phyloP scores from a whole-genome alignment of 2,329 filamentous ascomycete species.

The Nigrospora oryzae region DNA sequence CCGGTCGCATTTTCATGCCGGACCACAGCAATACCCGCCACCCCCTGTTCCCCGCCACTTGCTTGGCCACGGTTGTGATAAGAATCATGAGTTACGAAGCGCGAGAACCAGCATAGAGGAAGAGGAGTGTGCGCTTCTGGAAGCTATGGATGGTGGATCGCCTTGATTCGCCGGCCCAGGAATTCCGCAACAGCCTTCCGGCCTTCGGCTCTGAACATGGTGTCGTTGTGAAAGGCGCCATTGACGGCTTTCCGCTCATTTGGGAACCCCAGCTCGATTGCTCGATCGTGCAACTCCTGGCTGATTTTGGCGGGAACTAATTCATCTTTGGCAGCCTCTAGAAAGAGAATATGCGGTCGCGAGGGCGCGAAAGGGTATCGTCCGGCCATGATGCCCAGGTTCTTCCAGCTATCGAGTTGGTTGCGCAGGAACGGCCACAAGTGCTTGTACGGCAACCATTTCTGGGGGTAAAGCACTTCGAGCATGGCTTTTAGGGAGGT shows the following conservation, averaged over 20 bases:
- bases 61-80: too few relatives aligned
- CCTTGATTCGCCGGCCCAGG: slow-evolving; percentile 15
- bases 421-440: slow-evolving; percentile 67
- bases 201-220: slow-evolving; percentile 37
- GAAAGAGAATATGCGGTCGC: slow-evolving; percentile 34
- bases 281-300: slow-evolving; percentile 34
- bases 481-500: slow-evolving; percentile 65
- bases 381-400: slow-evolving; percentile 34
- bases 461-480: slow-evolving; percentile 64
- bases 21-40: too few relatives aligned
- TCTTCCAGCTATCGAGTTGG: slow-evolving; percentile 45
- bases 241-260: slow-evolving; percentile 34
- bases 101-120: too few relatives aligned
- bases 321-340: slow-evolving; percentile 51
- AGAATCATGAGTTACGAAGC: too few relatives aligned
- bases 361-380: slow-evolving; percentile 12
- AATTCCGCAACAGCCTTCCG: slow-evolving; percentile 34
- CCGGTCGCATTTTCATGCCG: too few relatives aligned
- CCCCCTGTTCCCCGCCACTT: too few relatives aligned
- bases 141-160: not conserved
- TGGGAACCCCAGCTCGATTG: slow-evolving; percentile 35
- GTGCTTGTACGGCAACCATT: slow-evolving; percentile 71
- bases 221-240: slow-evolving; percentile 49
- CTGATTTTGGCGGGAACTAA: slow-evolving; percentile 46
- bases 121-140: too few relatives aligned